Conservation (phyloP, 1,284 basidiomycete species). For the Mycosarcoma maydis region DNA sequence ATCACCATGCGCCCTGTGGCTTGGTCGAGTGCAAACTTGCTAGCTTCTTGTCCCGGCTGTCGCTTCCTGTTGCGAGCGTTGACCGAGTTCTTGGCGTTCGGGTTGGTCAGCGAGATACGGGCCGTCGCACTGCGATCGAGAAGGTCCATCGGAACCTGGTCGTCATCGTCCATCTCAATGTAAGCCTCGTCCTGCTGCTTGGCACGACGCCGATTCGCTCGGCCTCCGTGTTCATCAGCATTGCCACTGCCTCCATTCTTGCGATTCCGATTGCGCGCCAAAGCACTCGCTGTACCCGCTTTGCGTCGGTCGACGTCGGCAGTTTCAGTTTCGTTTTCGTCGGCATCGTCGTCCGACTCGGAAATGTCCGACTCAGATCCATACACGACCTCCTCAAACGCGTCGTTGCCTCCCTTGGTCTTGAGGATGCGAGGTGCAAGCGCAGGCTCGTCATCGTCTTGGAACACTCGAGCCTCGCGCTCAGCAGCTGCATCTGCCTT, state of each 20-base stretch:
- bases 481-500: constrained; percentile 68
- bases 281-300: constrained; percentile 35
- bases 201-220: constrained; percentile 30
- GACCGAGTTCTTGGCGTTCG: constrained; percentile 25
- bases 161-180: constrained; percentile 78
- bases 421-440: constrained; percentile 43
- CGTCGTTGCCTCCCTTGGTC: constrained; percentile 62
- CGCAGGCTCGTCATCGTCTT: constrained; percentile 43
- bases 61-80: constrained; percentile 35
- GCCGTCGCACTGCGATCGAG: constrained; percentile 74
- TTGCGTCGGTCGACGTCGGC: constrained; percentile 26
- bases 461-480: constrained; percentile 61
- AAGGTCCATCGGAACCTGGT: constrained; percentile 95
- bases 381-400: constrained; percentile 66
- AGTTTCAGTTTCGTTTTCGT: constrained; percentile 33
- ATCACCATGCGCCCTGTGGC: constrained; percentile 90
- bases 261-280: constrained; percentile 32
- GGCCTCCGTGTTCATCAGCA: constrained; percentile 13
- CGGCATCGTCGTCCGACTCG: constrained; percentile 56
- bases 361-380: constrained; percentile 60
- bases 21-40: constrained; percentile 86
- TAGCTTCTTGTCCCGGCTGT: constrained; percentile 81
- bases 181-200: constrained; percentile 68
- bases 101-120: constrained; percentile 35
- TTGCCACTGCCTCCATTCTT: constrained; percentile 39